Evolutionary conservation across 1,139 yeast genomes (phyloP), one percentile per base, ranked within the genome.

Genomic region (Yamadazyma taylorii): DNA sequence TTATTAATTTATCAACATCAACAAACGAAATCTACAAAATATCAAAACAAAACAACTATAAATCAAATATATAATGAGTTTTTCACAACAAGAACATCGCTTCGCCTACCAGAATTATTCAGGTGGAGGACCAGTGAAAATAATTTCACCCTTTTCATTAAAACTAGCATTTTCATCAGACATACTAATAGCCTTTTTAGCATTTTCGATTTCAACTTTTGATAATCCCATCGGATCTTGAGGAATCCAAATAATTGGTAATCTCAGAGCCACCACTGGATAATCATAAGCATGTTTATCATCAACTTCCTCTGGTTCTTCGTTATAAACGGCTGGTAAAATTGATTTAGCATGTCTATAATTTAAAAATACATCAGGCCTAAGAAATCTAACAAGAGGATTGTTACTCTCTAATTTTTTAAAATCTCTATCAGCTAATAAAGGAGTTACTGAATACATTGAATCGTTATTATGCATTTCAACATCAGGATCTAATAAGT

Each of bases 171-270:
- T 82, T 29, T 74, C 79, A 53, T 87, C 94, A 38, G 78, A 69
- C 33, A 84, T 79, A 15, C 69, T 66, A 25, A 67, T 60, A 11
- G 71, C 61, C 3, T 64, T 66, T 23, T 63, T 52, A 36, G 79
- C 68, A 34, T 73, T 66, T 32, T 70, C 73, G 10, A 85, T 75
- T 50, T 85, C 80, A 14, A 55, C 58, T 2, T 73, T 62, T 3
- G 95, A 82, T 55, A 87, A 74, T 0, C 97, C 97, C 73, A 79
- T 76, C 6, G 85, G 80, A 61, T 92, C 98, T 41, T 71, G 70
- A 6, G 97, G 95, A 48, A 92, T 77, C 98, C 98, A 92, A 15
- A 92, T 66, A 17, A 73, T 69, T 4, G 96, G 95, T 49, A 81
- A 75, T 28, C 68, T 62, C 0, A 81, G 82, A 15, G 76, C 65